A percentile compares a stretch with the other conserved stretches of the same genome.
phyloP scores from a whole-genome alignment of 2,329 filamentous ascomycete species.

The Xylariaceae sp. region DNA sequence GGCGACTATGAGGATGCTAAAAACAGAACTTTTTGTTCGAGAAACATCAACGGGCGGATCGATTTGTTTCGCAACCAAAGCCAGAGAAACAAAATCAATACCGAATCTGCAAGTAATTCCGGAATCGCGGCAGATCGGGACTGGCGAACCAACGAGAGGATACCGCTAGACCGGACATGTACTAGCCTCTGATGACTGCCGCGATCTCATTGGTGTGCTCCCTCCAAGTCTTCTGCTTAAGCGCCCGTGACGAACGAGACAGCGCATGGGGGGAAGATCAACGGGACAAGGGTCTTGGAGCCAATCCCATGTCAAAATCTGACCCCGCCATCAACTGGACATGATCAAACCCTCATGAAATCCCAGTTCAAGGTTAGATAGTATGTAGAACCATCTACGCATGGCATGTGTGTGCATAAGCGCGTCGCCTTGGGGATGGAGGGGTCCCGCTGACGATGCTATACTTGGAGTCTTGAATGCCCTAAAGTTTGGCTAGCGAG shows the following conservation, averaged over 20 bases:
- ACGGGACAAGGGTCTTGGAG: too few relatives aligned
- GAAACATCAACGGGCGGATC: too few relatives aligned
- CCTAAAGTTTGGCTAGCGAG: constrained; percentile 11
- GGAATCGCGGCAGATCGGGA: constrained; percentile 1
- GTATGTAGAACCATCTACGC: constrained; percentile 13
- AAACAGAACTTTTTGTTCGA: too few relatives aligned
- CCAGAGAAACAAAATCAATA: too few relatives aligned
- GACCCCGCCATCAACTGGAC: constrained; percentile 3
- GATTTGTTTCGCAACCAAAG: too few relatives aligned
- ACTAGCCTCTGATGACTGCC: constrained; percentile 3
- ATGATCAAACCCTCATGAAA: constrained; percentile 2
- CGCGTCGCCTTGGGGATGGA: constrained; percentile 18
- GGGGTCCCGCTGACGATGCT: constrained; percentile 21
- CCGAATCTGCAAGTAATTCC: constrained; percentile 6
- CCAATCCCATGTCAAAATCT: too few relatives aligned
- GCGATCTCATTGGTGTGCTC: constrained; percentile 12
- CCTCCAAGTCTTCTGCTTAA: constrained; percentile 16
- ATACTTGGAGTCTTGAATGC: constrained; percentile 22
- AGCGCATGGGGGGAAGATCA: too few relatives aligned
- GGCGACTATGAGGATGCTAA: too few relatives aligned
- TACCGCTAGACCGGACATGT: not conserved
- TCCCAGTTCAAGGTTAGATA: constrained; percentile 8
- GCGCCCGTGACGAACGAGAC: constrained; percentile 21
- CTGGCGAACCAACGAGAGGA: not conserved
- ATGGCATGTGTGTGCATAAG: constrained; percentile 19